Evolutionary conservation across 345 rosid genomes (phyloP).

Genomic region (Rhodamnia argentea): DNA sequence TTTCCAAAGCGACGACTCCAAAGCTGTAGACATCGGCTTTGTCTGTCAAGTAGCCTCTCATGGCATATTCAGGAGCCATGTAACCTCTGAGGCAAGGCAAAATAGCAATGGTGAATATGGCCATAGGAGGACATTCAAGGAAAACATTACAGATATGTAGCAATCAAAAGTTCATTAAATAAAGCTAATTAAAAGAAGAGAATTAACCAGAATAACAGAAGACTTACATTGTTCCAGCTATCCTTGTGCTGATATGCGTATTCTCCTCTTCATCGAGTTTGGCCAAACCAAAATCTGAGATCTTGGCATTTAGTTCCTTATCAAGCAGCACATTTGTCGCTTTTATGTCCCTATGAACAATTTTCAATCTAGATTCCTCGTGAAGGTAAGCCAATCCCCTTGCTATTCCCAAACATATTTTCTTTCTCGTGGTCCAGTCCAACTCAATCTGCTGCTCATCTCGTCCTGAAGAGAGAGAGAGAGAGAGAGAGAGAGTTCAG

Average conservation of each 20-base stretch:
- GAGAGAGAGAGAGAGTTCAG: neutral
- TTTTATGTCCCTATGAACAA: constrained; percentile 66
- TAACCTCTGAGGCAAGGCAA: constrained; percentile 50
- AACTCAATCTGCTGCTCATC: constrained; percentile 31
- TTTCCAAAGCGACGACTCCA: constrained; percentile 69
- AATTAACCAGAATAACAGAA: neutral
- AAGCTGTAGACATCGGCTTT: constrained; percentile 94
- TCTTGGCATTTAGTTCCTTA: constrained; percentile 49
- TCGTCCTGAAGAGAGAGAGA: constrained; percentile 13
- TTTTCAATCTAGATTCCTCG: constrained; percentile 63
- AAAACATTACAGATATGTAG: neutral
- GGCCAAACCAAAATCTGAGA: constrained; percentile 65
- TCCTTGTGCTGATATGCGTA: constrained; percentile 63
- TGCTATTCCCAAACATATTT: constrained; percentile 41
- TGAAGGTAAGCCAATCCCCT: constrained; percentile 42
- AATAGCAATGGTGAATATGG: neutral
- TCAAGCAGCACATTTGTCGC: constrained; percentile 69
- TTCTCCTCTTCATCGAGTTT: constrained; percentile 70
- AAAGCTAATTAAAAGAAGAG: neutral
- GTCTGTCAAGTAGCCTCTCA: constrained; percentile 96
- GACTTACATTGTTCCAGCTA: constrained; percentile 64
- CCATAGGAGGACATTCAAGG: neutral
- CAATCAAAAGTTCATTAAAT: neutral
- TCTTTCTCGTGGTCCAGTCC: constrained; percentile 51
- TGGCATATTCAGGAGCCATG: constrained; percentile 99